Percentiles rank a stretch among this genome's conserved stretches.
Evolutionary conservation across 345 rosid species (phyloP).

Genomic region (Linum lewisii): DNA sequence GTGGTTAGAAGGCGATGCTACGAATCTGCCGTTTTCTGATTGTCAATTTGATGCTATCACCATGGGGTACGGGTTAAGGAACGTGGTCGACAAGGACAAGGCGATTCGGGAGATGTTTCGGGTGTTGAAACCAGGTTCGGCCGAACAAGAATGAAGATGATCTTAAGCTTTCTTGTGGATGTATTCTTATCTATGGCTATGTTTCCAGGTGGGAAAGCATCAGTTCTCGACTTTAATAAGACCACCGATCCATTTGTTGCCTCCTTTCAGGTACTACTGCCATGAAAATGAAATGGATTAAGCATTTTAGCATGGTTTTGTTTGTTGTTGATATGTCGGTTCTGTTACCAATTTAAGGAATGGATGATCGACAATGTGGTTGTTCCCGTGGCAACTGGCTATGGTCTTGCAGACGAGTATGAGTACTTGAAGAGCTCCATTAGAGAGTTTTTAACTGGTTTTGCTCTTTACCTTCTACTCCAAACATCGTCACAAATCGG

Average conservation of each 20-base stretch:
- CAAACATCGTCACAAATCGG: background rate
- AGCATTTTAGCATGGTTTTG: background rate
- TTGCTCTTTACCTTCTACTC: slow-evolving; percentile 8
- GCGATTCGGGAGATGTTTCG: slow-evolving; percentile 63
- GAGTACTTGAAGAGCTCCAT: slow-evolving; percentile 75
- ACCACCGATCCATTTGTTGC: slow-evolving; percentile 35
- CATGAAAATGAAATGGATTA: background rate
- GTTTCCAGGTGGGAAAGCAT: slow-evolving; percentile 49
- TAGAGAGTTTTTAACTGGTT: slow-evolving; percentile 66
- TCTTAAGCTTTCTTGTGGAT: background rate
- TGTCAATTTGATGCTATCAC: slow-evolving; percentile 69
- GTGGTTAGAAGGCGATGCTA: slow-evolving; percentile 83
- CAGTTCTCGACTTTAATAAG: slow-evolving; percentile 83
- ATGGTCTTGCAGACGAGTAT: slow-evolving; percentile 66
- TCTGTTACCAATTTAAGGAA: slow-evolving; percentile 32
- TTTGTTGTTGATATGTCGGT: background rate
- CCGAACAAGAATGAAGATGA: background rate
- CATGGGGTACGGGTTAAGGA: slow-evolving; percentile 79
- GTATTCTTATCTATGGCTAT: slow-evolving; percentile 5
- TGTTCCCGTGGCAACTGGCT: slow-evolving; percentile 64
- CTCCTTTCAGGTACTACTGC: slow-evolving; percentile 50
- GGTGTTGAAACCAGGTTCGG: slow-evolving; percentile 64
- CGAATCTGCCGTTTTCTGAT: slow-evolving; percentile 61
- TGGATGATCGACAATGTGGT: slow-evolving; percentile 82
- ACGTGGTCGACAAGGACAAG: slow-evolving; percentile 51